Conservation (phyloP, 2,329 filamentous ascomycete genomes). For the Fusarium sterilihyphosum region DNA sequence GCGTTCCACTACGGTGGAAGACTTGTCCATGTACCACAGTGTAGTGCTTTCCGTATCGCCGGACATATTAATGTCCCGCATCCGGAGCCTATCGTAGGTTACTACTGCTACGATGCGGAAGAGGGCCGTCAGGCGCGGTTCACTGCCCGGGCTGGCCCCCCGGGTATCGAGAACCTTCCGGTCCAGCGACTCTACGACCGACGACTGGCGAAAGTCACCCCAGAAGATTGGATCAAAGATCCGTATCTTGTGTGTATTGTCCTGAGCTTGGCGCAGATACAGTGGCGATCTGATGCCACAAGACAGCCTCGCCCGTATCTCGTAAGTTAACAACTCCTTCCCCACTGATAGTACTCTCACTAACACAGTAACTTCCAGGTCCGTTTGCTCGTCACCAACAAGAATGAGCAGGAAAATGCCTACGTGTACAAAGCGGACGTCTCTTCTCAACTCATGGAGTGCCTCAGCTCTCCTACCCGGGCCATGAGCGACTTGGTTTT, state of each 20-base stretch:
- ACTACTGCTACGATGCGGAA: neutral
- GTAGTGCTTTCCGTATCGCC: neutral
- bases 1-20: neutral
- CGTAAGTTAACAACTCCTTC: neutral
- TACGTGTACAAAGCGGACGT: neutral
- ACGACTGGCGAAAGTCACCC: neutral
- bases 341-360: neutral
- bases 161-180: neutral
- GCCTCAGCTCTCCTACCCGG: neutral
- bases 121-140: neutral
- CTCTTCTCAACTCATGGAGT: neutral
- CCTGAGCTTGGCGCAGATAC: neutral
- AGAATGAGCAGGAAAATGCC: neutral
- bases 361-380: neutral
- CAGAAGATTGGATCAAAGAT: neutral
- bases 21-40: neutral
- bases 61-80: neutral
- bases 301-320: neutral
- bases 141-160: neutral
- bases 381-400: neutral
- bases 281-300: neutral
- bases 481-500: neutral
- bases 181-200: neutral
- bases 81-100: neutral
- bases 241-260: neutral